Base-by-base conservation (phyloP, 2,329 filamentous ascomycete genomes). In the Fusarium sp. region DNA sequence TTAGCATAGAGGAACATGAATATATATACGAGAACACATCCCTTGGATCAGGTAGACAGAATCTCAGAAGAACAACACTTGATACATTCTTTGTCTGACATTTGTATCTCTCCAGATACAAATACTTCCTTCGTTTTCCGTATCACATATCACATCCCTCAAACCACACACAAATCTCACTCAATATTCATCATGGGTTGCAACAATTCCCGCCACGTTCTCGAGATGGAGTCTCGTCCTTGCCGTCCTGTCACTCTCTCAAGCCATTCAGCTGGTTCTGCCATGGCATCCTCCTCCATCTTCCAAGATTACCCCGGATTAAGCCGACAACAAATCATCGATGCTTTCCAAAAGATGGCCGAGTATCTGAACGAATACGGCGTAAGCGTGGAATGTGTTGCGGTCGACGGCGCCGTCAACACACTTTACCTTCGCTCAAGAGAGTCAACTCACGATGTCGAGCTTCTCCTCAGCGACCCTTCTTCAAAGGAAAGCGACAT, bases 341-440 rank as follows among this genome's bases (percentile, higher is more conserved):
- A 57, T 20, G 70, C 70, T 13, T 71, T 73, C 18, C 57, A 61
- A 24, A 61, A 72, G 14, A 71, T 73, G 65, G 70, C 65, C 34
- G 68, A 73, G 22, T 73, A 71, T 32, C 20, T 73, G 3, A 67
- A 73, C 48, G 55, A 73, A n/a, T 62, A 54, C 29, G 60, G 65
- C 14, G 54, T 63, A 12, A 49, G 49, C 13, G 37, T 67, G 22
- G 61, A 46, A 1, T 67, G 71, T 12, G 68, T 73, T 24, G 53
- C 62, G 7, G 62, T 72, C 3, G 72, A 70, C 16, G 70, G 72
- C n/a, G 70, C 66, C 9, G 72, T 74, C 41, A 72, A 74, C 51
- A 66, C 68, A 6, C 42, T 74, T 13, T 70, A 68, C 41, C 62
- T 74, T 14, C 48, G 56, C 16, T 70, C 66, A 47, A 63, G 72